Percentiles rank a stretch among this genome's conserved stretches.
These are phyloP conservation scores for Acanthamoeba lenticulata DNA, from an alignment of 208 protist species.

Conservation along the genomic window DNA sequence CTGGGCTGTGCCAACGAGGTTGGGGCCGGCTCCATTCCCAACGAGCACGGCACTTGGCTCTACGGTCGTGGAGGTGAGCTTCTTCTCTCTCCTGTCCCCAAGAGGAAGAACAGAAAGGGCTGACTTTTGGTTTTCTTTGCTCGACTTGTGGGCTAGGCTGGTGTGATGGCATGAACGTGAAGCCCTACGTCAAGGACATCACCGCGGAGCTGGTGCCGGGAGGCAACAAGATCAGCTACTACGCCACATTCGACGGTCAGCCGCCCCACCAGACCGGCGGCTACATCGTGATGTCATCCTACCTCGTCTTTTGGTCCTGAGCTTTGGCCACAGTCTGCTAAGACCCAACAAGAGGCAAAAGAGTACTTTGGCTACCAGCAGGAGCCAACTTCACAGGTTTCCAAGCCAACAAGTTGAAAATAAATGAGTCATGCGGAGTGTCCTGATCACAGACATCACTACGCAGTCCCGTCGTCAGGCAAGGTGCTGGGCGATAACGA, in stretches of 20 bases:
- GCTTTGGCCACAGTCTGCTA: too few relatives aligned
- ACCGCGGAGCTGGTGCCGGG: background rate
- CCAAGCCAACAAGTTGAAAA: too few relatives aligned
- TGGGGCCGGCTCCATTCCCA: background rate
- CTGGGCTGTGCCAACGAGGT: slow-evolving; percentile 26
- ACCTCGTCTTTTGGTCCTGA: slow-evolving; percentile 25
- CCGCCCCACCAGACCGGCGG: background rate
- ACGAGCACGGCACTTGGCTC: slow-evolving; percentile 14
- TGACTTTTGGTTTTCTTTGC: background rate
- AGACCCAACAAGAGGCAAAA: too few relatives aligned
- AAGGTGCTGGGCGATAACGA: too few relatives aligned
- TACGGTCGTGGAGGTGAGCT: background rate
- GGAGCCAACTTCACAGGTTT: too few relatives aligned
- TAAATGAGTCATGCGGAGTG: too few relatives aligned
- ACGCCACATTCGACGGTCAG: background rate
- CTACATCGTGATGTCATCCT: slow-evolving; percentile 29
- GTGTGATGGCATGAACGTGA: slow-evolving; percentile 19
- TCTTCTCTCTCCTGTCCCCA: background rate
- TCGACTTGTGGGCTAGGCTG: background rate
- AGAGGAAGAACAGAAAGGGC: background rate
- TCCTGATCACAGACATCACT: too few relatives aligned
- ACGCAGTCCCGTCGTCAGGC: too few relatives aligned
- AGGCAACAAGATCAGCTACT: background rate
- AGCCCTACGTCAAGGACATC: slow-evolving; percentile 44
- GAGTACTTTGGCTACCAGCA: too few relatives aligned